A percentile compares a stretch with the other conserved stretches of the same genome.
Evolutionary conservation across 2,329 filamentous ascomycete species (phyloP).

Genomic region (Emergomyces pasteurianus): DNA sequence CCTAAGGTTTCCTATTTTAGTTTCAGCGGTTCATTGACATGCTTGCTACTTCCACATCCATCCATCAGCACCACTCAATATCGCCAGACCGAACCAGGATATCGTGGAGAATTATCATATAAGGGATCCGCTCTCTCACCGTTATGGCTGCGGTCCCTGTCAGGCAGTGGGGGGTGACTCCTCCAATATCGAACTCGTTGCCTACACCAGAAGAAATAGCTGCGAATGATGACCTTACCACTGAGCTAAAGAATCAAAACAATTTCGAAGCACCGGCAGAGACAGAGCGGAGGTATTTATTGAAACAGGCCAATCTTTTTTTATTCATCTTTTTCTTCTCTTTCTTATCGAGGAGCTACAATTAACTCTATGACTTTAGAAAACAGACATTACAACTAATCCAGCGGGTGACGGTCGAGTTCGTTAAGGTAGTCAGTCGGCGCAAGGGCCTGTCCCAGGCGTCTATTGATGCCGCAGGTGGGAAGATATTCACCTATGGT

Average conservation of each 20-base stretch:
- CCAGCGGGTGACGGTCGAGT: conserved; percentile 69
- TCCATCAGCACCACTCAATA: background rate
- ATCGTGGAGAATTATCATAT: background rate
- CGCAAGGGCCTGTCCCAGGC: conserved; percentile 62
- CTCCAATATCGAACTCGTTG: conserved; percentile 64
- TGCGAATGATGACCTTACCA: conserved; percentile 65
- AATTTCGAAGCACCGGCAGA: conserved; percentile 81
- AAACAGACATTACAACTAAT: conserved; percentile 62
- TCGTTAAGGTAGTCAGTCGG: conserved; percentile 69
- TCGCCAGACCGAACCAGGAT: background rate
- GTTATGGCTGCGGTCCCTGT: conserved; percentile 26
- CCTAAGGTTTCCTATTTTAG: background rate
- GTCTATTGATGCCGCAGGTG: conserved; percentile 71
- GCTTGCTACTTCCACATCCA: background rate
- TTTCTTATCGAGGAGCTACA: background rate
- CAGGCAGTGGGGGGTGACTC: conserved; percentile 61
- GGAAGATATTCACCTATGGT: conserved; percentile 90
- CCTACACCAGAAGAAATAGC: conserved; percentile 68
- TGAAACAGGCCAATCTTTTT: background rate
- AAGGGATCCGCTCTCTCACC: background rate
- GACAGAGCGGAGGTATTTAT: conserved; percentile 61
- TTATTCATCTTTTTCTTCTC: background rate
- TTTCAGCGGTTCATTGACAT: background rate
- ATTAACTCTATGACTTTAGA: conserved; percentile 32
- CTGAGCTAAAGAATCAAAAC: conserved; percentile 76